Evolutionary conservation across 768 basidiomycete species (phyloP).

Genomic region (Tricholoma furcatifolium): DNA sequence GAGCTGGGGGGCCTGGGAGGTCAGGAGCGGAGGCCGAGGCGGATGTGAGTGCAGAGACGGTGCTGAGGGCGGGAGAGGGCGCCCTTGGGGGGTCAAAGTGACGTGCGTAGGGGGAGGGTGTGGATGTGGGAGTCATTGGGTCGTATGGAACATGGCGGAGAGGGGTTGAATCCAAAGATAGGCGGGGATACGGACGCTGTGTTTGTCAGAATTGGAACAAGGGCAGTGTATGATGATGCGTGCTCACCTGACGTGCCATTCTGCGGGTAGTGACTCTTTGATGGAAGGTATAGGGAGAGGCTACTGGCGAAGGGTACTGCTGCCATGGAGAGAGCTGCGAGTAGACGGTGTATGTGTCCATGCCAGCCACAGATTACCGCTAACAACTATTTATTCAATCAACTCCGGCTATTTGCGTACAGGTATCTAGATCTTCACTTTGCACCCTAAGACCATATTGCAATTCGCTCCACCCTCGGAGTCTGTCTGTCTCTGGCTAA

Average conservation of each 20-base stretch:
- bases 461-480: not conserved
- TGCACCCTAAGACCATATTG: too few species aligned
- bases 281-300: slow-evolving; percentile 31
- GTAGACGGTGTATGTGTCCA: not conserved
- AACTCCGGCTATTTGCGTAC: too few species aligned
- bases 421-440: too few species aligned
- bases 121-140: slow-evolving; percentile 43
- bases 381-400: too few species aligned
- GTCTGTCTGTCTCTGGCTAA: not conserved
- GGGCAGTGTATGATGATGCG: slow-evolving; percentile 16
- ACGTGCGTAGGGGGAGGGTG: slow-evolving; percentile 46
- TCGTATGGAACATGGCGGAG: slow-evolving; percentile 40
- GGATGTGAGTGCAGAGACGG: slow-evolving; percentile 51
- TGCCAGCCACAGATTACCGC: too few species aligned
- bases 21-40: slow-evolving; percentile 33
- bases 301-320: slow-evolving; percentile 39
- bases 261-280: slow-evolving; percentile 44
- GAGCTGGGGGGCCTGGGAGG: not conserved
- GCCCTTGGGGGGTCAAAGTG: slow-evolving; percentile 46
- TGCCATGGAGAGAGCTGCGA: slow-evolving; percentile 16
- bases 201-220: slow-evolving; percentile 6
- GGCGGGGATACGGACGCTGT: not conserved
- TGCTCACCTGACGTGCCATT: not conserved
- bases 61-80: slow-evolving; percentile 63
- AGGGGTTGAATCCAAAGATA: slow-evolving; percentile 17